Evolutionary conservation across 2,329 filamentous ascomycete genomes (phyloP).

Genomic region (Xylaria sp.): DNA sequence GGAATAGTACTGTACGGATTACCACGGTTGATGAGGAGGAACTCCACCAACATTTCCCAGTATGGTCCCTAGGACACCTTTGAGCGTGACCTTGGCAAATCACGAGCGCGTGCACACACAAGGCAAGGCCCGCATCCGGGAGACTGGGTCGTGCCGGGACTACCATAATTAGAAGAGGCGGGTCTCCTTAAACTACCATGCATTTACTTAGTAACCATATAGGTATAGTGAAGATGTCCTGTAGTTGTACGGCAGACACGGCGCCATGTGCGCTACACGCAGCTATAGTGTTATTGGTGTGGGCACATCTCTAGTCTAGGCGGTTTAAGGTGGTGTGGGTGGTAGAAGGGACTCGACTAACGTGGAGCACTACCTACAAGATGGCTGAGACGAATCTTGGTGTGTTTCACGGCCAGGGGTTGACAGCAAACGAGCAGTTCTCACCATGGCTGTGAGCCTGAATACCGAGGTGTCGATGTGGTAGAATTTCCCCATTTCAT

Average conservation of each 20-base stretch:
- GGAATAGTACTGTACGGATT: slow-evolving; percentile 1
- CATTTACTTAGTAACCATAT: slow-evolving; percentile 23
- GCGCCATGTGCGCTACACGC: slow-evolving; percentile 36
- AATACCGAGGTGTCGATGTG: slow-evolving; percentile 9
- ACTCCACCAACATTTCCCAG: slow-evolving; percentile 27
- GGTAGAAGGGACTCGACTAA: slow-evolving; percentile 17
- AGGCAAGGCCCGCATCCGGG: slow-evolving; percentile 39
- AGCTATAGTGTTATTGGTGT: slow-evolving; percentile 18
- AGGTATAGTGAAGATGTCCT: slow-evolving; percentile 30
- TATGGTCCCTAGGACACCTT: slow-evolving; percentile 8
- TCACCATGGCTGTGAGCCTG: slow-evolving; percentile 13
- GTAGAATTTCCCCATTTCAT: slow-evolving; percentile 17
- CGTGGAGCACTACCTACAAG: slow-evolving; percentile 18
- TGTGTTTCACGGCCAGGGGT: slow-evolving; percentile 29
- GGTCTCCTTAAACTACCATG: slow-evolving; percentile 19
- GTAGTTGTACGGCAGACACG: slow-evolving; percentile 32
- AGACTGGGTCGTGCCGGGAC: slow-evolving; percentile 41
- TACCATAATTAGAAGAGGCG: slow-evolving; percentile 42
- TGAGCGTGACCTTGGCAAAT: slow-evolving; percentile 23
- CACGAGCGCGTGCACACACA: slow-evolving; percentile 25
- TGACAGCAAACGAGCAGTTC: slow-evolving; percentile 7
- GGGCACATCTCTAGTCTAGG: not conserved
- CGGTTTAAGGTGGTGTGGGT: not conserved
- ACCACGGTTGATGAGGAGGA: slow-evolving; percentile 4
- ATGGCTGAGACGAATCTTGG: slow-evolving; percentile 30